A percentile compares a stretch with the other conserved stretches of the same genome.
Conservation (phyloP, 805 yeast species). For the Saccharomycopsis babjevae region DNA sequence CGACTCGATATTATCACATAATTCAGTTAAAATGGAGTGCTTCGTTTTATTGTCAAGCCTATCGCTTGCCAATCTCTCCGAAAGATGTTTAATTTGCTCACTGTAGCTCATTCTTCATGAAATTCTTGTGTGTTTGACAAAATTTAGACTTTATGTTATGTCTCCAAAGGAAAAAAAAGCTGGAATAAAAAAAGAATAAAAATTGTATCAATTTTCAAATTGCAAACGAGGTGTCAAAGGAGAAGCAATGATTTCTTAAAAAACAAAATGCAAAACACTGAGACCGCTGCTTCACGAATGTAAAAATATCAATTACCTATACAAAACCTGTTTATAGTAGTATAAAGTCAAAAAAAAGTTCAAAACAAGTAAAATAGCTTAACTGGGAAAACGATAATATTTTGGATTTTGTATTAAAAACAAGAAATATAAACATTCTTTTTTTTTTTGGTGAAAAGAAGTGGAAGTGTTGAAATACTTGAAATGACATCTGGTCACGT, state of each 20-base stretch:
- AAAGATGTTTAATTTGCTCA: conserved; percentile 57
- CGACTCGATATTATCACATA: conserved; percentile 78
- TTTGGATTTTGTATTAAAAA: too few relatives aligned
- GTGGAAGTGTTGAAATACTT: conserved; percentile 3
- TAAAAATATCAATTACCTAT: too few relatives aligned
- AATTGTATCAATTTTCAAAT: not conserved
- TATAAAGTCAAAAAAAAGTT: too few relatives aligned
- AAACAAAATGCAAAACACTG: too few relatives aligned
- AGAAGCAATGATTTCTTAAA: too few relatives aligned
- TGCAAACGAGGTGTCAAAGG: not conserved
- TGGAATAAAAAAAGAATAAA: too few relatives aligned
- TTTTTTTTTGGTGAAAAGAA: not conserved
- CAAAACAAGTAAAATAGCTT: too few relatives aligned
- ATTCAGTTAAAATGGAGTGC: conserved; percentile 65
- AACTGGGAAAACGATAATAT: not conserved
- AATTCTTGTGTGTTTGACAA: not conserved
- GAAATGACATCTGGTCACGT: conserved; percentile 1
- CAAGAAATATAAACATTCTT: not conserved
- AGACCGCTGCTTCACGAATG: too few relatives aligned
- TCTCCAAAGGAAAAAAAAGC: too few relatives aligned
- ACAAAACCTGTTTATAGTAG: too few relatives aligned
- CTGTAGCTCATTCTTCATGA: conserved; percentile 26
- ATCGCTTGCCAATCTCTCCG: conserved; percentile 46
- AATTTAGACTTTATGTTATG: too few relatives aligned
- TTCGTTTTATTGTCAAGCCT: conserved; percentile 48